A percentile compares a stretch with the other conserved stretches of the same genome.
Conservation (phyloP, 305 asterid species). For the Fraxinus albicans region DNA sequence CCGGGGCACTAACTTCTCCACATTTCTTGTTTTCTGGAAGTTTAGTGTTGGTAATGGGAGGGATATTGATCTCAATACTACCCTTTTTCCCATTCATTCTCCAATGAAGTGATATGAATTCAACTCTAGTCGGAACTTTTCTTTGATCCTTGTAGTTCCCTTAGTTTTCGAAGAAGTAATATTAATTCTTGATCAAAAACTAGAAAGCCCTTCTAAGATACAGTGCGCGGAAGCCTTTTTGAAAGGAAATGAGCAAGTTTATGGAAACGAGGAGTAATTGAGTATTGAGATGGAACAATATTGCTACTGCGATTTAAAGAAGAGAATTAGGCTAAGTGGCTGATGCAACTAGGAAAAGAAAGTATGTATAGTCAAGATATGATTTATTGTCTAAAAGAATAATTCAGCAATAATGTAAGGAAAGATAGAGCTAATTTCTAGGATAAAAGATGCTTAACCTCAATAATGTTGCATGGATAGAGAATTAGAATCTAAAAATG, state of each 20-base stretch:
- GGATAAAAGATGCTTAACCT: constrained; percentile 57
- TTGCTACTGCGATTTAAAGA: constrained; percentile 31
- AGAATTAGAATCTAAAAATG: constrained; percentile 58
- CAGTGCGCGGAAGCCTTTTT: neutral
- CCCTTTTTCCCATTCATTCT: constrained; percentile 61
- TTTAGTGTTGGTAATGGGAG: constrained; percentile 31
- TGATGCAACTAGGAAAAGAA: constrained; percentile 39
- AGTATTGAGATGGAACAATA: constrained; percentile 16
- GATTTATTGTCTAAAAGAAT: constrained; percentile 30
- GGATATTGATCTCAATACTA: constrained; percentile 47
- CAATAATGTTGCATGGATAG: constrained; percentile 55
- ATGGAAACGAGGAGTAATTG: neutral
- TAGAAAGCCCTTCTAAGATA: neutral
- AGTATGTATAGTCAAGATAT: constrained; percentile 22
- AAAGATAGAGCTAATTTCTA: constrained; percentile 37
- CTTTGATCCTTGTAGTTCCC: neutral
- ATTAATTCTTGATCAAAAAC: neutral
- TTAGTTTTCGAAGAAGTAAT: neutral
- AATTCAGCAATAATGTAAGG: constrained; percentile 51
- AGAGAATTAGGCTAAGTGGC: constrained; percentile 28
- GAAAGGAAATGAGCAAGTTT: neutral
- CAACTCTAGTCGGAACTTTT: constrained; percentile 3
- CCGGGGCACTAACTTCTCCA: constrained; percentile 8
- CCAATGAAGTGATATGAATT: constrained; percentile 9
- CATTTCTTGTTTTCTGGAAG: constrained; percentile 21